phyloP scores from a whole-genome alignment of 1,284 basidiomycete species.

The Termitomyces sp. region DNA sequence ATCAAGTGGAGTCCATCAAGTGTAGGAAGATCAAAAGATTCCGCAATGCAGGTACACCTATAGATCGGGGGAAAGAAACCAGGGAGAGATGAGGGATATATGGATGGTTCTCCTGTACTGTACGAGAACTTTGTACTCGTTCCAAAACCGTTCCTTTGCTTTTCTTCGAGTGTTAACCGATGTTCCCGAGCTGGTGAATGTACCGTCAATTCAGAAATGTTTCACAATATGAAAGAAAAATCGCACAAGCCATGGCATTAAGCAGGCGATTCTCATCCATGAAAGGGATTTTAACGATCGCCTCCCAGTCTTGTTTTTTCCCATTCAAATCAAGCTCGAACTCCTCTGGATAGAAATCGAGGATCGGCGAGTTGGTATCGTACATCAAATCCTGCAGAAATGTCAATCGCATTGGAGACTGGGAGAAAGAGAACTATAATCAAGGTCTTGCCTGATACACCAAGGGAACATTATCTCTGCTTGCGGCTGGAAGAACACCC shows the following conservation, averaged over 20 bases:
- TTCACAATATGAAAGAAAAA: neutral
- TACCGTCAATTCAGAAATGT: neutral
- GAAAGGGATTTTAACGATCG: conserved; percentile 98
- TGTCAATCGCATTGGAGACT: neutral
- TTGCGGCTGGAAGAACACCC: conserved; percentile 93
- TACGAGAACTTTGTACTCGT: conserved; percentile 79
- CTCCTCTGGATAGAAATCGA: conserved; percentile 90
- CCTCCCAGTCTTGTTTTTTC: conserved; percentile 99
- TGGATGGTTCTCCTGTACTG: conserved; percentile 55
- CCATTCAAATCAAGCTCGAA: conserved; percentile 96
- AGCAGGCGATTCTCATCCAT: conserved; percentile 84
- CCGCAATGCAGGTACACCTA: conserved; percentile 76
- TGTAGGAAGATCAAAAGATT: conserved; percentile 82
- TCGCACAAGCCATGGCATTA: conserved; percentile 73
- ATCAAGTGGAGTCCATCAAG: conserved; percentile 85
- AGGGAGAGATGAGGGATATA: conserved; percentile 87
- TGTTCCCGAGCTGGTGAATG: conserved; percentile 62
- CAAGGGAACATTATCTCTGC: conserved; percentile 80
- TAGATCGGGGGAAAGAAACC: conserved; percentile 93
- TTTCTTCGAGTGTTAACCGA: conserved; percentile 76
- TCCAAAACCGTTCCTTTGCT: conserved; percentile 73
- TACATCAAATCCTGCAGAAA: conserved; percentile 79
- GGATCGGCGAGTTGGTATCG: conserved; percentile 80
- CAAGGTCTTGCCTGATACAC: conserved; percentile 65
- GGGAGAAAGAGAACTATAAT: neutral